These are phyloP conservation scores for Capronia americana DNA, from an alignment of 2,329 filamentous ascomycete species.

Conservation along the genomic window DNA sequence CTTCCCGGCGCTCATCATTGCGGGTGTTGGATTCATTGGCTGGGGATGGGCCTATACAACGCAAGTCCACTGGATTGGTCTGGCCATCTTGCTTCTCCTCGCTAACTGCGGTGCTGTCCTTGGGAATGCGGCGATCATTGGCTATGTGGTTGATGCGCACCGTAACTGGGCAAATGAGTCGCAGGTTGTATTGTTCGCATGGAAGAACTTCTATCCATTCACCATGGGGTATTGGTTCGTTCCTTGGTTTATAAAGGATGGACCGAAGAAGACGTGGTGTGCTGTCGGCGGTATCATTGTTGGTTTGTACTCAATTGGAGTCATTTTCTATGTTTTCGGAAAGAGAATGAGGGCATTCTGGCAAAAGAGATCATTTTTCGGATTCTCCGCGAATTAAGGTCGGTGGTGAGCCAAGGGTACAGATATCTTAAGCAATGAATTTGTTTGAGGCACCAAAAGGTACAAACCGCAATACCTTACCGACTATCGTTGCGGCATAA, in stretches of 20 bases:
- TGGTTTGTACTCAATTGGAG: constrained; percentile 4
- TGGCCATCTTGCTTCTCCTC: constrained; percentile 88
- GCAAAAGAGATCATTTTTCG: constrained; percentile 20
- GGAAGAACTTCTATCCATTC: constrained; percentile 86
- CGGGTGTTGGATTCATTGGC: constrained; percentile 84
- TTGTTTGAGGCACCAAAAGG: too few relatives aligned
- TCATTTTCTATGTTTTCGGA: constrained; percentile 18
- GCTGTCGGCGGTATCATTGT: constrained; percentile 75
- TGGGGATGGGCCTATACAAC: constrained; percentile 89
- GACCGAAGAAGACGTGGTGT: constrained; percentile 77
- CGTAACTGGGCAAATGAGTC: constrained; percentile 91
- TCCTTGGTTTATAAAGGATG: constrained; percentile 76
- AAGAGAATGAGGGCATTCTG: constrained; percentile 22
- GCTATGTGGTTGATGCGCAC: constrained; percentile 91
- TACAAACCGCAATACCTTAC: too few relatives aligned
- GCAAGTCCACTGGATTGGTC: constrained; percentile 82
- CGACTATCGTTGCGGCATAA: too few relatives aligned
- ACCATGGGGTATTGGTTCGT: constrained; percentile 23
- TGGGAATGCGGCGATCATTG: constrained; percentile 90
- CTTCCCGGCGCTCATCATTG: constrained; percentile 75
- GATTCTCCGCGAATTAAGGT: constrained; percentile 6
- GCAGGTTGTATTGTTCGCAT: constrained; percentile 88
- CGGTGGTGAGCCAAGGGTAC: not conserved
- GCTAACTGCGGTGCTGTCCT: constrained; percentile 90
- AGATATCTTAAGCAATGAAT: too few relatives aligned